These are phyloP conservation scores for Afroboletus lepidellus DNA, from an alignment of 1,284 basidiomycete species.

Conservation along the genomic window DNA sequence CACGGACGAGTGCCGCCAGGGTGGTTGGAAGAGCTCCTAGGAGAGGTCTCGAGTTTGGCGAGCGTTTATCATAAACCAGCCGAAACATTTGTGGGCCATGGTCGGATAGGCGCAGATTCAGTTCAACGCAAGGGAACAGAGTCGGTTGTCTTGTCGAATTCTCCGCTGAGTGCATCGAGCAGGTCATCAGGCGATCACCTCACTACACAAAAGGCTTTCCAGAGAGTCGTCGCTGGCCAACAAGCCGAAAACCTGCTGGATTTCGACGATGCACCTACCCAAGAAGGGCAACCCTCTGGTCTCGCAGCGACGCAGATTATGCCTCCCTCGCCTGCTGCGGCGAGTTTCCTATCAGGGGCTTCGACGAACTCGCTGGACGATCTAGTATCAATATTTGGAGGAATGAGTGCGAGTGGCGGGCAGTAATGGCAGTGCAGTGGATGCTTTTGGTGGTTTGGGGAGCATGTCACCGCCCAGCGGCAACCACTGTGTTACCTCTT, in stretches of 20 bases:
- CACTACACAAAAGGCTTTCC: constrained; percentile 79
- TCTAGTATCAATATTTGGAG: constrained; percentile 85
- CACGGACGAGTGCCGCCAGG: constrained; percentile 88
- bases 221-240: constrained; percentile 87
- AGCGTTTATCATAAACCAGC: constrained; percentile 97
- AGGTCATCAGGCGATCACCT: constrained; percentile 62
- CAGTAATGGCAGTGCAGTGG: neutral
- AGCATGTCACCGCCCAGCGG: constrained; percentile 11
- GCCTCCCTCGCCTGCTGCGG: constrained; percentile 67
- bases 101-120: constrained; percentile 82
- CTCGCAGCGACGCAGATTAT: constrained; percentile 72
- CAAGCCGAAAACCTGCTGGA: constrained; percentile 95
- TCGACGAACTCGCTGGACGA: constrained; percentile 88
- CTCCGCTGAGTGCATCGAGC: neutral
- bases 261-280: constrained; percentile 74
- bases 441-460: constrained; percentile 14
- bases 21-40: constrained; percentile 89
- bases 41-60: constrained; percentile 84
- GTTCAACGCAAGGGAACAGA: constrained; percentile 70
- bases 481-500: constrained; percentile 5
- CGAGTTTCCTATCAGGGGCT: constrained; percentile 65
- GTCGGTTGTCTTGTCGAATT: constrained; percentile 48
- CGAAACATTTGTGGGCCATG: constrained; percentile 86
- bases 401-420: constrained; percentile 32
- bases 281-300: constrained; percentile 60